Evolutionary conservation across 176 grass and related monocot genomes (phyloP), one percentile per base, ranked within the genome.

Genomic region (Avena sativa): DNA sequence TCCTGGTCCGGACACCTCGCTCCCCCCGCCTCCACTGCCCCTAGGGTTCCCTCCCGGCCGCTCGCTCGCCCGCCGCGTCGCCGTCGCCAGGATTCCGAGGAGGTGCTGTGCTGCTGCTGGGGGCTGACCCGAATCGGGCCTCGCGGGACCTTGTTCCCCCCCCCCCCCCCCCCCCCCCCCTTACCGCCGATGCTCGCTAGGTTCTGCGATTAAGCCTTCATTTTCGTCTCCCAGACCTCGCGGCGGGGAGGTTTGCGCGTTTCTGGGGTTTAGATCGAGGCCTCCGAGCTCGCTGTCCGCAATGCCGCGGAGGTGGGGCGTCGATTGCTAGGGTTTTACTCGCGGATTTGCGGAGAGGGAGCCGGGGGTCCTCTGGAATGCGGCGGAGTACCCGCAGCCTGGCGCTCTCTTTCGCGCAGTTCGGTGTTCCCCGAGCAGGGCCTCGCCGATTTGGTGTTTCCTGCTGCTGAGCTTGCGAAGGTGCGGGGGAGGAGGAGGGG

Each of bases 1-100:
- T 5, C 74, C 25, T 55, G 23, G 36, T 52, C 44, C 75, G 34
- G 77, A 79, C 78, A 47, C 63, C 53, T 65, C 78, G 19, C 82
- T 19, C 64, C 81, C 13, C 76, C 52, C 68, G 13, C 26, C 48
- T 9, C 21, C 51, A 36, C 49, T 16, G 74, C 70, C 8, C 82
- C 86, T 88, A 91, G 90, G 90, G 86, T 91, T 91, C 81, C 86
- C n/a, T 11, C 77, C n/a, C 38, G 61, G 50, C 71, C 68, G 26
- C 71, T 81, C 71, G 19, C 71, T 81, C 71, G 61, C 50, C 71
- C 71, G 19, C 46, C 38, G 59, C 76, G 11, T 80, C 85, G 77
- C 77, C 86, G 76, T 88, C 34, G 50, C 70, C 17, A 30, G 57
- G 74, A 23, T 65, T 71, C 36, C 13, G 28, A 47, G 19, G 59